phyloP scores from a whole-genome alignment of 192 early-diverging fungal genomes.

The Podila clonocystis region DNA sequence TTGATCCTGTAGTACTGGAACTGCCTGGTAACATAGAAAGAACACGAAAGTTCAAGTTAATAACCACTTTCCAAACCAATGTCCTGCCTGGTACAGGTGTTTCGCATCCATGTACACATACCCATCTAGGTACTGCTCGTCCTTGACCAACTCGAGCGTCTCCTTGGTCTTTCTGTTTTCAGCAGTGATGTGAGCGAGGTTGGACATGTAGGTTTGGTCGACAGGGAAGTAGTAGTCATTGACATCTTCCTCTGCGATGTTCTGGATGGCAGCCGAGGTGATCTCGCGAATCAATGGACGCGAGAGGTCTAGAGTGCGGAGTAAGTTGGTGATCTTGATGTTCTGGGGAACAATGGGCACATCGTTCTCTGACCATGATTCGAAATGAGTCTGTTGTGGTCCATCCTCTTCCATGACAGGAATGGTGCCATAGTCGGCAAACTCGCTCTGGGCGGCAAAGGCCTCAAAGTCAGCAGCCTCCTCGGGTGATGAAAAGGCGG shows the following conservation, averaged over 20 bases:
- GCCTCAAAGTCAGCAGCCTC: slow-evolving; percentile 1
- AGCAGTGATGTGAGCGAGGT: slow-evolving; percentile 54
- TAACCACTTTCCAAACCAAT: not conserved
- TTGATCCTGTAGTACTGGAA: slow-evolving; percentile 61
- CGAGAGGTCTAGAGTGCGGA: slow-evolving; percentile 72
- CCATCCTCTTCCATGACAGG: not conserved
- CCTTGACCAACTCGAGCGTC: slow-evolving; percentile 31
- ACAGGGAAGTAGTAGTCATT: slow-evolving; percentile 62
- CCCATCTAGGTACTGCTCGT: slow-evolving; percentile 28
- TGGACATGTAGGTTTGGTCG: slow-evolving; percentile 18
- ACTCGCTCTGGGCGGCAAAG: slow-evolving; percentile 2
- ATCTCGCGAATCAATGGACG: slow-evolving; percentile 59
- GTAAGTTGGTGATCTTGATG: slow-evolving; percentile 65
- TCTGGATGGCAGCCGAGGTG: slow-evolving; percentile 54
- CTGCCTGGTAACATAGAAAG: slow-evolving; percentile 12
- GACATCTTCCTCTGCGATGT: slow-evolving; percentile 49
- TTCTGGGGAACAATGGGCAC: slow-evolving; percentile 41
- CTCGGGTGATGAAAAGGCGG: slow-evolving; percentile 2
- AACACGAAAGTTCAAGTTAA: not conserved
- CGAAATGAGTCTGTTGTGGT: slow-evolving; percentile 5
- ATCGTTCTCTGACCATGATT: slow-evolving; percentile 13
- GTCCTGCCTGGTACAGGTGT: slow-evolving; percentile 12
- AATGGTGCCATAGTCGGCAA: not conserved
- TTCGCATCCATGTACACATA: not conserved
- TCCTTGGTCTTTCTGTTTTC: slow-evolving; percentile 55